Evolutionary conservation across 495 filamentous ascomycete genomes (phyloP).

Genomic region (Penicillium ochrochloron): DNA sequence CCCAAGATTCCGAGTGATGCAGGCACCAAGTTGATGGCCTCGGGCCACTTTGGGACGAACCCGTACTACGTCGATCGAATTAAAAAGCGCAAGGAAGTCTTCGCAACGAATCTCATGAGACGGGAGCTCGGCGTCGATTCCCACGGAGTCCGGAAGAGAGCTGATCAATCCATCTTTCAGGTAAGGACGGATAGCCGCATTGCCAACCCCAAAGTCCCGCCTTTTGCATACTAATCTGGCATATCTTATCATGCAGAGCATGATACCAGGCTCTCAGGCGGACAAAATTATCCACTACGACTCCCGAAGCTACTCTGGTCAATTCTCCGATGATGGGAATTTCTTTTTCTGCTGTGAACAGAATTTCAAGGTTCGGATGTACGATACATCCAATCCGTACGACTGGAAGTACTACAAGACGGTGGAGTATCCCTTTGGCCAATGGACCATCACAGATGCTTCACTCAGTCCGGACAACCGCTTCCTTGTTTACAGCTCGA

Average conservation of each 20-base stretch:
- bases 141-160: slow-evolving; percentile 54
- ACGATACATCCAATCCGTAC: slow-evolving; percentile 95
- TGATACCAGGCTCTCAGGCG: slow-evolving; percentile 73
- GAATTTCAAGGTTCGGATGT: slow-evolving; percentile 94
- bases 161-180: slow-evolving; percentile 68
- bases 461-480: slow-evolving; percentile 89
- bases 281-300: slow-evolving; percentile 90
- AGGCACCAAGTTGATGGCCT: slow-evolving; percentile 76
- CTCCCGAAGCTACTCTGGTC: slow-evolving; percentile 86
- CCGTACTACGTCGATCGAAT: slow-evolving; percentile 53
- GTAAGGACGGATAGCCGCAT: slow-evolving; percentile 40
- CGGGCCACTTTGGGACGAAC: slow-evolving; percentile 74
- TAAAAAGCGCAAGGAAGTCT: slow-evolving; percentile 59
- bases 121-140: slow-evolving; percentile 74
- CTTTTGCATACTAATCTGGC: slow-evolving; percentile 31
- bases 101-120: slow-evolving; percentile 72
- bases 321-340: slow-evolving; percentile 96
- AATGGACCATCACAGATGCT: slow-evolving; percentile 97
- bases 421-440: slow-evolving; percentile 79
- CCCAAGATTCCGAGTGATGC: slow-evolving; percentile 79
- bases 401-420: slow-evolving; percentile 97
- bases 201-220: neutral
- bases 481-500: slow-evolving; percentile 87
- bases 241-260: slow-evolving; percentile 24
- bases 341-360: slow-evolving; percentile 97